These are phyloP conservation scores for Cyathus striatus DNA, from an alignment of 768 basidiomycete genomes.

Conservation along the genomic window DNA sequence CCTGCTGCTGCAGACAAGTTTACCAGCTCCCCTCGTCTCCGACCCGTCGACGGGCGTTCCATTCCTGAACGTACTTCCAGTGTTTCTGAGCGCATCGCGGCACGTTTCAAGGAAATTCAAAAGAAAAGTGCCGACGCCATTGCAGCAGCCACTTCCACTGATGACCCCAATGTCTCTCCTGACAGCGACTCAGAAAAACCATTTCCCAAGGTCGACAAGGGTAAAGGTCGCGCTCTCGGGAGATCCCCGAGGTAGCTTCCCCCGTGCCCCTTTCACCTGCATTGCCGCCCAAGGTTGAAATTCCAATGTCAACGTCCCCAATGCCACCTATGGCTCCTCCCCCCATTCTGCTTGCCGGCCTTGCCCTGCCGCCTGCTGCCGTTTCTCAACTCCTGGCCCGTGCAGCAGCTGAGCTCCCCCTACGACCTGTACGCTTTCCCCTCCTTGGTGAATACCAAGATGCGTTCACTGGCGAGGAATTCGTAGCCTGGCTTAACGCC, in stretches of 20 bases:
- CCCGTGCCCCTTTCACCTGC: constrained; percentile 64
- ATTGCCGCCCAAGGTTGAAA: constrained; percentile 36
- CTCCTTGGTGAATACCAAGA: constrained; percentile 81
- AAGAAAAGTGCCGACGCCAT: constrained; percentile 42
- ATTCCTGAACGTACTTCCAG: constrained; percentile 65
- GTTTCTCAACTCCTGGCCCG: constrained; percentile 67
- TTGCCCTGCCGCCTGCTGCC: constrained; percentile 58
- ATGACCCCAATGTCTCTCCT: constrained; percentile 23
- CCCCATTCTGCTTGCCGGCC: constrained; percentile 72
- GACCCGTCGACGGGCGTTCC: constrained; percentile 50
- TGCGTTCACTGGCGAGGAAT: constrained; percentile 86
- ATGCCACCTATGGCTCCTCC: constrained; percentile 30
- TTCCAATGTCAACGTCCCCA: constrained; percentile 21
- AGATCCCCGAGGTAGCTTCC: constrained; percentile 34
- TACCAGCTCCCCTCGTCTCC: constrained; percentile 71
- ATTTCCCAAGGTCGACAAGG: constrained; percentile 71
- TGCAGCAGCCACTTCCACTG: constrained; percentile 20
- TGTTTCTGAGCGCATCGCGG: constrained; percentile 82
- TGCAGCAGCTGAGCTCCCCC: constrained; percentile 67
- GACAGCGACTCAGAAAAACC: constrained; percentile 27
- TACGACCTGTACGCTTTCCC: constrained; percentile 71
- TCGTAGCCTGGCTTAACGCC: constrained; percentile 77
- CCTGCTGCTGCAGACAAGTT: constrained; percentile 66
- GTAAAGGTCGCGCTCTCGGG: constrained; percentile 66
- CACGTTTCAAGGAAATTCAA: constrained; percentile 78